Percentiles rank a stretch among this genome's conserved stretches.
Conservation (phyloP, 148 eudicot species). For the Oxyria digyna region DNA sequence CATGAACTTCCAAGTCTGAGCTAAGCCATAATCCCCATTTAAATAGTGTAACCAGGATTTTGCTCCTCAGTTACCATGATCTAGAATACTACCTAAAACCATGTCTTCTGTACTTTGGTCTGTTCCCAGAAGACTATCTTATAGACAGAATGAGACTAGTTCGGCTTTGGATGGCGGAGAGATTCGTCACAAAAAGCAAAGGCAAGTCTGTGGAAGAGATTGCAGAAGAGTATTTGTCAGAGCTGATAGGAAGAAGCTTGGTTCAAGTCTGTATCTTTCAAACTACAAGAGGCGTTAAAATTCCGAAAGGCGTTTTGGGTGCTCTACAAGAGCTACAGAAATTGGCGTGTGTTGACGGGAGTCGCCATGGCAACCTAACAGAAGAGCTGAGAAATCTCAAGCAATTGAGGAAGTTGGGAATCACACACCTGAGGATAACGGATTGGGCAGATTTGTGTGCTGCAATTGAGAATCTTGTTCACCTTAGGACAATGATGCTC, state of each 20-base stretch:
- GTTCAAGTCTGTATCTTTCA: neutral
- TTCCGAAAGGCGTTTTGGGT: neutral
- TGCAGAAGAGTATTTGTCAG: neutral
- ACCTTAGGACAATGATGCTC: neutral
- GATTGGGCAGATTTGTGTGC: neutral
- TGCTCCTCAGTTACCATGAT: constrained; percentile 9
- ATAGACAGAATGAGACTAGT: constrained; percentile 1
- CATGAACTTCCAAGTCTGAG: no score
- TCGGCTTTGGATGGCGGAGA: neutral
- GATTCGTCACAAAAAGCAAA: neutral
- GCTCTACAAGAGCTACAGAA: neutral
- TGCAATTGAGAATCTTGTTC: neutral
- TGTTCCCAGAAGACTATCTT: constrained; percentile 11
- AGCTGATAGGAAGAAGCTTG: neutral
- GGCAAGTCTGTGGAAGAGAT: neutral
- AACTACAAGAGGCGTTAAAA: neutral
- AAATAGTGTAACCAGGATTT: constrained; percentile 1
- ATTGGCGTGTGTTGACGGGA: neutral
- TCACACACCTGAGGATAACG: neutral
- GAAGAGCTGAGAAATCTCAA: neutral
- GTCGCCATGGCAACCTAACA: neutral
- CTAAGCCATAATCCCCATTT: constrained; percentile 1
- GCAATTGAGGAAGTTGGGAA: neutral
- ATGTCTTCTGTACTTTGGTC: constrained; percentile 18
- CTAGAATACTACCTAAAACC: constrained; percentile 16